Evolutionary conservation across 371 early-diverging fungal genomes (phyloP).

Genomic region (Rozella allomycis): DNA sequence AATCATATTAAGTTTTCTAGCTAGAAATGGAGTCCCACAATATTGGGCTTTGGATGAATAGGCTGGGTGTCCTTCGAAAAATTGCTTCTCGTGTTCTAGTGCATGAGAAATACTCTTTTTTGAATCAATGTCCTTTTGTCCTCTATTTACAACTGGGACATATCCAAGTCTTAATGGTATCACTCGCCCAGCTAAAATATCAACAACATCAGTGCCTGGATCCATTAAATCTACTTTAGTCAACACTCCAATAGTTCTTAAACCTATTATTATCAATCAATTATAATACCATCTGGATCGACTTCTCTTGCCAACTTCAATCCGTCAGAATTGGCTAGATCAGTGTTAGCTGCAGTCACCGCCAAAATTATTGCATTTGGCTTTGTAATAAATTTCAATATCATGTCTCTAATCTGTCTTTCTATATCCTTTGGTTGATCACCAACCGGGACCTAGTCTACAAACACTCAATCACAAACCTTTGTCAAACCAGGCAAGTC

Average conservation of each 20-base stretch:
- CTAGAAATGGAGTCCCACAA: conserved; percentile 94
- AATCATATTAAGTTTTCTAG: conserved; percentile 82
- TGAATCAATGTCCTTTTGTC: conserved; percentile 80
- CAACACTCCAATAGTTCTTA: conserved; percentile 94
- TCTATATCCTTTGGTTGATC: conserved; percentile 98
- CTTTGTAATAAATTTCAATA: conserved; percentile 78
- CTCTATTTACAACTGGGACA: conserved; percentile 87
- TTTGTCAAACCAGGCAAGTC: conserved; percentile 96
- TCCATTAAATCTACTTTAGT: conserved; percentile 99
- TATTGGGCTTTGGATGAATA: conserved; percentile 87
- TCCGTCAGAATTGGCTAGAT: conserved; percentile 97
- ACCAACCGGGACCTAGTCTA: conserved; percentile 61
- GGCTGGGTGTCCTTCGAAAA: conserved; percentile 79
- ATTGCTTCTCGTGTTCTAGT: conserved; percentile 63
- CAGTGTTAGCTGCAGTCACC: conserved; percentile 91
- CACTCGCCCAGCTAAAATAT: conserved; percentile 87
- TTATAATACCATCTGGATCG: conserved; percentile 95
- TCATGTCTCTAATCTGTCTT: conserved; percentile 87
- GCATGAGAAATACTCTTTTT: conserved; percentile 71
- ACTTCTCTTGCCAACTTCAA: conserved; percentile 87
- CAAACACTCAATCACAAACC: conserved; percentile 17
- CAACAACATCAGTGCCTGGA: conserved; percentile 95
- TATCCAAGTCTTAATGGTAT: conserved; percentile 84
- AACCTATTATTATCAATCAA: too few species aligned
- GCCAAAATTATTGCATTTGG: conserved; percentile 92